Evolutionary conservation across 371 early-diverging fungal genomes (phyloP), one percentile per base, ranked within the genome.

Genomic region (Nematocida parisii): DNA sequence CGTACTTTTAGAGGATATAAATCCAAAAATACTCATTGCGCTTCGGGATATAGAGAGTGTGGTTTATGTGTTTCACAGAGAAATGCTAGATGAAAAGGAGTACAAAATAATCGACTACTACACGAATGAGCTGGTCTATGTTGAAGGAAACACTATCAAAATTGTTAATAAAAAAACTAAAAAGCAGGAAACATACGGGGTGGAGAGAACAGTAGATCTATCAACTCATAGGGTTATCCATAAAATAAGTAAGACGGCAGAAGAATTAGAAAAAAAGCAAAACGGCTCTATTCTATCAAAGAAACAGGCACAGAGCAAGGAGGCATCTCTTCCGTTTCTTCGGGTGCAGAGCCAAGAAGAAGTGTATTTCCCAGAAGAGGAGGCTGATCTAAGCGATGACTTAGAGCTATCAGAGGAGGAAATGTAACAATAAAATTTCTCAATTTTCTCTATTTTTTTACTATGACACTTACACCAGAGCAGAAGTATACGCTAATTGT

Each of bases 401-500:
- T 47, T 44, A 24, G 62, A 61, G 13, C n/a, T 46, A n/a, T 22
- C 27, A 9, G 75, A 75, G 40, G 75, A 75, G 24, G 47, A 75
- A 58, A 20, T 39, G 39, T 50, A 64, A 20, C 42, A 70, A 70
- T 66, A 68, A 75, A 70, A 47, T 44, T 46, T 73, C 27, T 18
- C 18, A 9, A 13, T 9, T 50, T 50, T 57, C 60, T 75, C 13
- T n/a, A 68, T 55, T 70, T 66, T 75, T 77, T 77, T 77, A 70
- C 27, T 11, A 62, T 22, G 57, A 18, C 52, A 11, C 20, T 9
- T 68, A 52, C 42, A 42, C 55, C 44, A 44, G 73, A 86, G 56
- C 87, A 92, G 83, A 94, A 93, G 87, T 89, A 91, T 86, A 85
- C 89, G 58, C 89, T 98, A 64, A 97, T 97, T 83, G 92, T 92